Percentiles rank a stretch among this genome's conserved stretches.
Evolutionary conservation across 2,329 filamentous ascomycete species (phyloP).

Genomic region (Chrysosporium queenslandicum): DNA sequence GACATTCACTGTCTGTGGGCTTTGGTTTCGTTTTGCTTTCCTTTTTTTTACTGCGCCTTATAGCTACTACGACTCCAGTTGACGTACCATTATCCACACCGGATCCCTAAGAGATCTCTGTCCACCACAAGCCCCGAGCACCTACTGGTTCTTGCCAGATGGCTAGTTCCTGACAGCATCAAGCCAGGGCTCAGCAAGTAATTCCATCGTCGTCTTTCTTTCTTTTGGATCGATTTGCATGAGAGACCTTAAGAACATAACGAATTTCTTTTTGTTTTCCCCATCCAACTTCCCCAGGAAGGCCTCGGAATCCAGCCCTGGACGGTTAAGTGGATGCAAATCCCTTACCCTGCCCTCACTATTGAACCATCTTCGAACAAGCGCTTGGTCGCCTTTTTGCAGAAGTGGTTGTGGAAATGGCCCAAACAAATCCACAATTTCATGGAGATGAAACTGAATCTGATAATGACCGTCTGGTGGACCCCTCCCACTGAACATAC

Average conservation of each 20-base stretch:
- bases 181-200: constrained; percentile 18
- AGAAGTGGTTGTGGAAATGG: constrained; percentile 13
- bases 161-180: too few relatives aligned
- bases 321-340: constrained; percentile 1
- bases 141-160: too few relatives aligned
- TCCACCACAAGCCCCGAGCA: too few relatives aligned
- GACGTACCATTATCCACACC: too few relatives aligned
- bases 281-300: constrained; percentile 12
- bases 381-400: constrained; percentile 7
- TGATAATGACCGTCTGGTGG: constrained; percentile 9
- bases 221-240: constrained; percentile 18
- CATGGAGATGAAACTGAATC: constrained; percentile 9
- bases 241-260: constrained; percentile 17
- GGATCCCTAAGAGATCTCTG: too few relatives aligned
- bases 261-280: constrained; percentile 16
- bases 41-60: too few relatives aligned
- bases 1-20: too few relatives aligned
- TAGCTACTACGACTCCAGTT: too few relatives aligned
- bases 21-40: too few relatives aligned
- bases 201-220: constrained; percentile 14
- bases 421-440: constrained; percentile 14
- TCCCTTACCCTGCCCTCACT: constrained; percentile 8
- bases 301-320: constrained; percentile 4
- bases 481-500: constrained; percentile 12
- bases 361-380: constrained; percentile 12